Evolutionary conservation across 768 basidiomycete genomes (phyloP).

Genomic region (Crepidotus variabilis): DNA sequence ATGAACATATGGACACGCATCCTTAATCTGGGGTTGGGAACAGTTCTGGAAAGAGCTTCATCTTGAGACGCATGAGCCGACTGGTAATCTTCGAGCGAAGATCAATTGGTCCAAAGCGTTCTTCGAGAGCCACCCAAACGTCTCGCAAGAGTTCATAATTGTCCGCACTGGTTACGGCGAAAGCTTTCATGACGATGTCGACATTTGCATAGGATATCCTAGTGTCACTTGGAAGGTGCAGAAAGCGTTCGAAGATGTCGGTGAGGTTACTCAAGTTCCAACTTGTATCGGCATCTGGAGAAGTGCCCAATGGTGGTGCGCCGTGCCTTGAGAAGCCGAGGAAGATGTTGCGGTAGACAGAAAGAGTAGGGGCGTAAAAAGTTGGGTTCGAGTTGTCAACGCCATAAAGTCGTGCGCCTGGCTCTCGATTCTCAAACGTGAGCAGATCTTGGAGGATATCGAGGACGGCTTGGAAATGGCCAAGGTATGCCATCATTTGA

Average conservation of each 20-base stretch:
- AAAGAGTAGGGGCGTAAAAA: conserved; percentile 39
- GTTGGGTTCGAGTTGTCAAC: conserved; percentile 23
- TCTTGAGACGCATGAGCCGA: conserved; percentile 38
- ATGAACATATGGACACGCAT: background rate
- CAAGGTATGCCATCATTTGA: conserved; percentile 68
- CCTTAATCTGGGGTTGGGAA: background rate
- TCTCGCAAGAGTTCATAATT: conserved; percentile 47
- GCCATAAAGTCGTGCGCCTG: conserved; percentile 23
- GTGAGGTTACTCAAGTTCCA: conserved; percentile 63
- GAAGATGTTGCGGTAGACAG: conserved; percentile 69
- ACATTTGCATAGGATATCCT: conserved; percentile 43
- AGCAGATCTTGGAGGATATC: conserved; percentile 68
- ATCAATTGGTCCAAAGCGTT: conserved; percentile 44
- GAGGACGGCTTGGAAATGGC: conserved; percentile 56
- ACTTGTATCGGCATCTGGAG: conserved; percentile 14
- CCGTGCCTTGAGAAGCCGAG: conserved; percentile 70
- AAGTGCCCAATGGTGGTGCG: conserved; percentile 12
- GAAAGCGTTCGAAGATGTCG: conserved; percentile 57
- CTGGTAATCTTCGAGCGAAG: conserved; percentile 33
- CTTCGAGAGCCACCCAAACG: conserved; percentile 56
- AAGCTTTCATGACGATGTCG: conserved; percentile 69
- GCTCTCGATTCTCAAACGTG: conserved; percentile 36
- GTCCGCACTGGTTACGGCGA: conserved; percentile 52
- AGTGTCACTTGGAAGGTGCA: conserved; percentile 45
- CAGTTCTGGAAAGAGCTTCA: conserved; percentile 28